Evolutionary conservation across 148 eudicot species (phyloP), one percentile per base, ranked within the genome.

Genomic region (Salicornia ramosissima): DNA sequence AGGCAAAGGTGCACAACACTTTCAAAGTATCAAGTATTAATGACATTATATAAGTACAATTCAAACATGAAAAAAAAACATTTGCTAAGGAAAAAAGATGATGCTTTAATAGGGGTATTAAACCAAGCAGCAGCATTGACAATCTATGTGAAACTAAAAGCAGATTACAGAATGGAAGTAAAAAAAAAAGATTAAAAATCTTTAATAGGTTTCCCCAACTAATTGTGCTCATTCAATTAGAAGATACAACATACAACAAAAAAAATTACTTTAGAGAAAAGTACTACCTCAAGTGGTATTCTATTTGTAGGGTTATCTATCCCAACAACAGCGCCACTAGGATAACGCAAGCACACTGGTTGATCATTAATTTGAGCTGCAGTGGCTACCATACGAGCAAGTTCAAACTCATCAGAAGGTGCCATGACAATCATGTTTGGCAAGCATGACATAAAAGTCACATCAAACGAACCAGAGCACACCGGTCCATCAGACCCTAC

Each of bases 361-460:
- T 89, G 76, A 57, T 92, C 96, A 78, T 92, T 79, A 49, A 92
- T 75, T 30, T 53, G 80, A 69, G 87, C 88, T 52, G 97, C 89
- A 52, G 93, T 84, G 16, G 83, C 84, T 33, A 92, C 91, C 97
- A 92, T 92, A 69, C 85, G 80, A 78, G 83, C 80, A 72, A 92
- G 96, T 71, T 92, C 97, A 77, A 78, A 79, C 77, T 92, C 97
- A 80, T 92, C 93, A 16, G 97, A 85, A 13, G 97, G 97, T 52
- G 96, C 96, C 97, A 92, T 92, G 74, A 92, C 93, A 67, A 92
- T 79, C 96, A 92, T 90, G 79, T 92, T 92, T 22, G 97, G 97
- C 75, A 92, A 82, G 85, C 97, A 89, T 54, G 97, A 87, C 96
- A 92, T 89, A 64, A 86, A 87, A 13, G 97, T 82, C 69, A 87